A percentile compares a stretch with the other conserved stretches of the same genome.
These are phyloP conservation scores for Cladophialophora exuberans DNA, from an alignment of 2,329 filamentous ascomycete species.

Conservation along the genomic window DNA sequence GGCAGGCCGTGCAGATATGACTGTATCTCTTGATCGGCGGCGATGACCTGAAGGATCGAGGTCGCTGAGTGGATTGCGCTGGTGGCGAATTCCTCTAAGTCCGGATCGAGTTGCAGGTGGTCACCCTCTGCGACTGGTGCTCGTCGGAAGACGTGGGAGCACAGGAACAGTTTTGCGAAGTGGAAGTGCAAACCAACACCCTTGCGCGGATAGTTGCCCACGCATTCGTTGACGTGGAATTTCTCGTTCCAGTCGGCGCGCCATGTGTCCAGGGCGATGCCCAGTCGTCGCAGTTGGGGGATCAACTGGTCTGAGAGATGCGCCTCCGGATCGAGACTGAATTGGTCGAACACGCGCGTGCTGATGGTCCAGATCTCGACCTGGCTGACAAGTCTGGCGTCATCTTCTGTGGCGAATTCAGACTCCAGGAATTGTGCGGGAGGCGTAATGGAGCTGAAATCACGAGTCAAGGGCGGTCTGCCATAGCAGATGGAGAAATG, in stretches of 20 bases:
- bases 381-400: constrained; percentile 61
- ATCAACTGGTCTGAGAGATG: constrained; percentile 58
- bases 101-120: constrained; percentile 40
- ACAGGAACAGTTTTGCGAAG: constrained; percentile 57
- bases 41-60: constrained; percentile 49
- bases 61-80: constrained; percentile 52
- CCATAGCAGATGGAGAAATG: constrained; percentile 66
- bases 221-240: constrained; percentile 50
- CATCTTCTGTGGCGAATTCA: constrained; percentile 55
- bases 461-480: constrained; percentile 60
- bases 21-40: constrained; percentile 53
- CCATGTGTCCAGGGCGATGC: constrained; percentile 55
- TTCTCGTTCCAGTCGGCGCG: constrained; percentile 52
- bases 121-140: constrained; percentile 33
- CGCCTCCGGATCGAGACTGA: constrained; percentile 58
- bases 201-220: constrained; percentile 55
- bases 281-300: constrained; percentile 41
- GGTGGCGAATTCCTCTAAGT: constrained; percentile 50
- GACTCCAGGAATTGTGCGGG: constrained; percentile 59
- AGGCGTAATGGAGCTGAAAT: constrained; percentile 60
- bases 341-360: constrained; percentile 57
- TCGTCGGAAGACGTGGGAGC: constrained; percentile 47
- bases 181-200: constrained; percentile 57
- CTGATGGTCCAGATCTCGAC: constrained; percentile 63
- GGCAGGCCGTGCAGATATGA: constrained; percentile 53